These are phyloP conservation scores for Neurospora tetrasperma DNA, from an alignment of 495 filamentous ascomycete genomes.

Conservation along the genomic window DNA sequence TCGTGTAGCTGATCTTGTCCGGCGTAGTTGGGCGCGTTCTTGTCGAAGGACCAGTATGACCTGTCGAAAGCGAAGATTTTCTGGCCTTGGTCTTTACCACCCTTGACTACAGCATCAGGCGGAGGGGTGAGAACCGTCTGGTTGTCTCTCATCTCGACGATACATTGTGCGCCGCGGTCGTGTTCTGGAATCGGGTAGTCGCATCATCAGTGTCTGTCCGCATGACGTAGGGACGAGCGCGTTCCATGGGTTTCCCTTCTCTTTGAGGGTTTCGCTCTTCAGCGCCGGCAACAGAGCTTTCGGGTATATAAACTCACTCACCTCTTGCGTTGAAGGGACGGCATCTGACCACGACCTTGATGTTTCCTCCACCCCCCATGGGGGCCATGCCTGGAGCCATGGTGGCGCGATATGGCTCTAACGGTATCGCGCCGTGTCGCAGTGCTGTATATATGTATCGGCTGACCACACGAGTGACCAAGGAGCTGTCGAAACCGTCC, in stretches of 20 bases:
- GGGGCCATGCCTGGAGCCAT: slow-evolving; percentile 56
- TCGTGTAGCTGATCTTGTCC: slow-evolving; percentile 82
- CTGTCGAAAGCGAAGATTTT: slow-evolving; percentile 94
- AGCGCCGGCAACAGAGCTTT: not conserved
- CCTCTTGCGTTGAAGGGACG: slow-evolving; percentile 91
- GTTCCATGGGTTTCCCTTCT: not conserved
- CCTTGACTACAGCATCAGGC: slow-evolving; percentile 48
- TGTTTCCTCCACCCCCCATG: slow-evolving; percentile 71
- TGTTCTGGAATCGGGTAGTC: slow-evolving; percentile 47
- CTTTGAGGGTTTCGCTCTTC: not conserved
- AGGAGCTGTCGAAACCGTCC: not conserved
- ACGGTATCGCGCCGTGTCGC: not conserved
- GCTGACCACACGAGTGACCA: not conserved
- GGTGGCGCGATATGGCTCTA: slow-evolving; percentile 9
- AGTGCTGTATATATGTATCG: not conserved
- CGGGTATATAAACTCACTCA: slow-evolving; percentile 33
- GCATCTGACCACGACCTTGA: slow-evolving; percentile 97
- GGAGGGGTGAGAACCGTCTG: slow-evolving; percentile 84
- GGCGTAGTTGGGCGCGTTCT: slow-evolving; percentile 68
- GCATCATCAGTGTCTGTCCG: slow-evolving; percentile 7
- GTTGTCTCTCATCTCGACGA: slow-evolving; percentile 87
- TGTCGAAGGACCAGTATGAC: slow-evolving; percentile 97
- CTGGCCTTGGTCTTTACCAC: slow-evolving; percentile 54
- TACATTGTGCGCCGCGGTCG: slow-evolving; percentile 89
- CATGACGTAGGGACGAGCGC: not conserved